Base-by-base conservation (phyloP, 305 asterid species). In the Fraxinus paxiana region DNA sequence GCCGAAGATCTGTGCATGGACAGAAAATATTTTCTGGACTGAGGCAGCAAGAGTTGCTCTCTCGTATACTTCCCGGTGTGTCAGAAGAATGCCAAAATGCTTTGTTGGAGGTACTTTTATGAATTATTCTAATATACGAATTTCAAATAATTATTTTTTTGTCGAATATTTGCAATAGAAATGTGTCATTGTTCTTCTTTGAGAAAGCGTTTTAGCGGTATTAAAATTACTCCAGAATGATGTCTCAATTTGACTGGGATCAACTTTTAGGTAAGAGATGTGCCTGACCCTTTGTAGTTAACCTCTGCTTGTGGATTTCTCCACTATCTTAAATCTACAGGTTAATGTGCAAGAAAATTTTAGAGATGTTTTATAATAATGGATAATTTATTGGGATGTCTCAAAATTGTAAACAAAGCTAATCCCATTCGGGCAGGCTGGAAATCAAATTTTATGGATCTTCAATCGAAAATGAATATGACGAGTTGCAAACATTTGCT, bases 1-100 rank as follows among this genome's bases (percentile, higher is more conserved):
- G 87, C 85, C 86, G 84, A 85, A 93, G 84, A 81, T 81, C 88
- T 78, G 92, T 85, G 2, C 83, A 79, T 37, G 98, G 97, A 63
- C 91, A 87, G 84, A 88, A 85, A 81, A 81, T 93, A 82, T 93
- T 93, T 75, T 89, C 88, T n/a, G 97, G 98, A 81, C 15, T 70
- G 69, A 92, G 98, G 87, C 94, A 81, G 87, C 94, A 91, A 76
- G 98, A 91, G 76, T 79, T 93, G 22, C 63, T 92, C 37, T 85
- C 92, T 83, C 92, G 97, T 24, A 56, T 93, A 80, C 46, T 82
- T 73, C 87, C 81, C 28, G 22, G 24, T 48, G 82, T 88, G 70
- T 83, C 97, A 0, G 92, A 89, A 78, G 90, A 89, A 77, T 70
- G 81, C 81, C 86, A 81, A 77, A 84, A 77, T 51, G 86, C 89